Conservation (phyloP, 345 rosid genomes). For the Excoecaria agallocha region DNA sequence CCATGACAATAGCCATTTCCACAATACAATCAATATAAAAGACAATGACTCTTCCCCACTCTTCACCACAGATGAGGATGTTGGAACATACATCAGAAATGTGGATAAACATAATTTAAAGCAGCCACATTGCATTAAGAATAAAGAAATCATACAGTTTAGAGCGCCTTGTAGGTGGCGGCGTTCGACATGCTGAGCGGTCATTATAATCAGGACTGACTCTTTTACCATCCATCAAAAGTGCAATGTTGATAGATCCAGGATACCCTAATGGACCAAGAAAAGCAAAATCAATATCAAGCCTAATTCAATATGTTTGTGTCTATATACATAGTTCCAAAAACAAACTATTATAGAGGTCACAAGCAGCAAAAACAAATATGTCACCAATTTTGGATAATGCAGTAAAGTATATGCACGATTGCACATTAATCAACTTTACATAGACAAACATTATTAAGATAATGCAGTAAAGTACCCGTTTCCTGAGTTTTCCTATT, state of each 20-base stretch:
- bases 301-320: neutral
- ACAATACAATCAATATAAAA: too few relatives aligned
- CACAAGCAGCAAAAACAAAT: neutral
- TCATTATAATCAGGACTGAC: conserved; percentile 31
- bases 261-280: conserved; percentile 32
- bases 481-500: too few relatives aligned
- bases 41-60: too few relatives aligned
- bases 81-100: too few relatives aligned
- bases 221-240: conserved; percentile 34
- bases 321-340: neutral
- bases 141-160: conserved; percentile 45
- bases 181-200: conserved; percentile 33
- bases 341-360: neutral
- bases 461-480: too few relatives aligned
- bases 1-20: too few relatives aligned
- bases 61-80: too few relatives aligned
- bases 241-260: conserved; percentile 19
- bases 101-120: conserved; percentile 13
- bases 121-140: conserved; percentile 12
- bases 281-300: conserved; percentile 17
- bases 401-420: neutral
- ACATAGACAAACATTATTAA: too few relatives aligned
- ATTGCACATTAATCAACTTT: neutral
- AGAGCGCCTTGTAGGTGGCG: conserved; percentile 50
- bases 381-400: neutral